Percentiles rank a stretch among this genome's conserved stretches.
Evolutionary conservation across 1,139 yeast genomes (phyloP).

Genomic region (Zygosaccharomyces sapae): DNA sequence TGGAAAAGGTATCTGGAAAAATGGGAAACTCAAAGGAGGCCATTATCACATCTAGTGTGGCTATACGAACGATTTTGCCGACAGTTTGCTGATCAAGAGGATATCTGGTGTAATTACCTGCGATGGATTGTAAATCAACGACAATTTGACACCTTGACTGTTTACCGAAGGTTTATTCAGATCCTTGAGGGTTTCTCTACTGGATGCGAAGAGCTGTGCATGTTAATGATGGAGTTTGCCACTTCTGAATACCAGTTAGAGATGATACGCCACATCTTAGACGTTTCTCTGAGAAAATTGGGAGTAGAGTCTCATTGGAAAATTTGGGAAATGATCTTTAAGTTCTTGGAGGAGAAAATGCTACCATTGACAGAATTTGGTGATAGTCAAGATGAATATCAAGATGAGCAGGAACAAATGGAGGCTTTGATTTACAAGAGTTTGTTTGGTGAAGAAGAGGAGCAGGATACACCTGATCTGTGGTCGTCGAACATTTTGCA

Average conservation of each 20-base stretch:
- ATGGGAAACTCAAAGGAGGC: slow-evolving; percentile 20
- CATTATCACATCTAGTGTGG: slow-evolving; percentile 24
- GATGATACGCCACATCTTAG: slow-evolving; percentile 47
- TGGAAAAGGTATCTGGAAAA: slow-evolving; percentile 33
- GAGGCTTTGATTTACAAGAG: slow-evolving; percentile 22
- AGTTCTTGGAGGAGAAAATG: slow-evolving; percentile 44
- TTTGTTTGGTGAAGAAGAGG: slow-evolving; percentile 6
- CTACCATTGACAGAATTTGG: slow-evolving; percentile 34
- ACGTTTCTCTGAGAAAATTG: slow-evolving; percentile 48
- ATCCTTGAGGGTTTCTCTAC: slow-evolving; percentile 44
- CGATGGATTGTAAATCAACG: slow-evolving; percentile 14
- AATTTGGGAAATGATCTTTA: slow-evolving; percentile 53
- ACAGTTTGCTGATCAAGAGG: slow-evolving; percentile 19
- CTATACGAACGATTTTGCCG: slow-evolving; percentile 30
- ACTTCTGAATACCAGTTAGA: slow-evolving; percentile 41
- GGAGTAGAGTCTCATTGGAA: slow-evolving; percentile 51
- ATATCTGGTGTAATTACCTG: slow-evolving; percentile 28
- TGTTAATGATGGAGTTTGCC: slow-evolving; percentile 48
- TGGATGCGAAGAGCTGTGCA: slow-evolving; percentile 52
- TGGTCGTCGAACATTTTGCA: slow-evolving; percentile 34
- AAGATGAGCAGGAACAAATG: slow-evolving; percentile 14
- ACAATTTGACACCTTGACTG: slow-evolving; percentile 4
- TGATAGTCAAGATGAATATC: slow-evolving; percentile 30
- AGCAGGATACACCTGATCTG: slow-evolving; percentile 13
- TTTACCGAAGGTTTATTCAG: slow-evolving; percentile 42